Base-by-base conservation (phyloP, 2,329 filamentous ascomycete species). In the Fusarium begoniae region DNA sequence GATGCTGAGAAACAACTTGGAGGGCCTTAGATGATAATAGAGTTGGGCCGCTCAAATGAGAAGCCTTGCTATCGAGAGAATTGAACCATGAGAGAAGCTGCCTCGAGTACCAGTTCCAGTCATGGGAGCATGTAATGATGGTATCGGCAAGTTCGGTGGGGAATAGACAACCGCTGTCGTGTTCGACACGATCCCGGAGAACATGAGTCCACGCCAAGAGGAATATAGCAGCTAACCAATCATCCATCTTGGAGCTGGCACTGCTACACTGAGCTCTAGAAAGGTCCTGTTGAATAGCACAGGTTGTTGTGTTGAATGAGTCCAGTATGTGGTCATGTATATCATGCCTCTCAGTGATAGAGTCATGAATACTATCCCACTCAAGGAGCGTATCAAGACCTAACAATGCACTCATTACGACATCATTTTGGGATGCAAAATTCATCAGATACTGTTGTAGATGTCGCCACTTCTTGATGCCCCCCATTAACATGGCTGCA, bases 81-180 rank as follows among this genome's bases (percentile, higher is more conserved):
- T 65, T 65, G 32, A 65, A 65, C 47, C 47, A 65, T 3, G 63
- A 65, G 5, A 65, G 40, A 35, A 65, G 63, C 5, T 65, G 57
- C 18, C 32, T 22, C 0, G 63, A 65, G 17, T 65, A 65, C 63
- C 57, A 65, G 5, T 63, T 65, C 63, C 57, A 65, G 10, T 63
- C 47, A n/a, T 54, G 10, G 1, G 47, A 63, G 22, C 10, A 26
- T 13, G 63, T 54, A 20, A 65, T 65, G 1, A 65, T 63, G 5
- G 9, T 18, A 4, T 65, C 47, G 4, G 63, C 47, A 18, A 65
- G 47, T 2, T 47, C 40, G 6, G 57, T 38, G 0, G 63, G 63
- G 13, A 65, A 65, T 3, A 38, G 2, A 47, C 26, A 63, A 3
- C 53, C 20, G 7, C 40, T 28, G 0, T 53, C 40, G 2, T 65